Conservation (phyloP, 1,284 basidiomycete species). For the Malassezia dermatis region DNA sequence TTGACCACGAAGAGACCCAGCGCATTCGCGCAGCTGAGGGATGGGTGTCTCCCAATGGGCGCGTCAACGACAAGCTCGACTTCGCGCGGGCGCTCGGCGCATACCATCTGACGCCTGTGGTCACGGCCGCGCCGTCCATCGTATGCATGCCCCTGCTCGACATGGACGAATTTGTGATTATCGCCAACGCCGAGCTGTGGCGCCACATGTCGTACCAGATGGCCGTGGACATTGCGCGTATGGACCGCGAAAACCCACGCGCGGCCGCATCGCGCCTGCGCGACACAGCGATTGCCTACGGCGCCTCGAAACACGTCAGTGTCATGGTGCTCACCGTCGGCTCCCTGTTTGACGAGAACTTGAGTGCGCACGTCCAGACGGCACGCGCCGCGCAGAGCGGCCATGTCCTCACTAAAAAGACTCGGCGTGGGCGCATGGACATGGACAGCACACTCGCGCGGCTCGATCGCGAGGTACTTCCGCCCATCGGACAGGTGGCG, state of each 20-base stretch:
- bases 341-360: conserved; percentile 58
- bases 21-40: conserved; percentile 86
- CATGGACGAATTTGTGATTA: conserved; percentile 89
- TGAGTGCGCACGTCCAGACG: conserved; percentile 19
- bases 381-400: conserved; percentile 21
- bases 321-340: conserved; percentile 89
- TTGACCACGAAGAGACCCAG: conserved; percentile 70
- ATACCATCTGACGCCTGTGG: conserved; percentile 77
- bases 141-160: conserved; percentile 63
- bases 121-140: conserved; percentile 80
- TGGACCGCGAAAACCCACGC: conserved; percentile 76
- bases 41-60: conserved; percentile 87
- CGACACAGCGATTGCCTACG: conserved; percentile 93
- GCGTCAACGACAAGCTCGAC: conserved; percentile 84
- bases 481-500: conserved; percentile 79
- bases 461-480: conserved; percentile 70
- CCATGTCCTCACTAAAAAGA: conserved; percentile 21
- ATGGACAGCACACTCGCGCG: conserved; percentile 51
- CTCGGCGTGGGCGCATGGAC: conserved; percentile 27
- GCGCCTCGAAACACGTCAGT: conserved; percentile 86
- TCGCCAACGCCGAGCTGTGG: conserved; percentile 88
- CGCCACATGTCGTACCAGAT: conserved; percentile 88
- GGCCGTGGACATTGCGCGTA: conserved; percentile 88
- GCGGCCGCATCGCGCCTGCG: conserved; percentile 91
- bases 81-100: conserved; percentile 88